Conservation (phyloP, 345 rosid species). For the Geranium brycei region DNA sequence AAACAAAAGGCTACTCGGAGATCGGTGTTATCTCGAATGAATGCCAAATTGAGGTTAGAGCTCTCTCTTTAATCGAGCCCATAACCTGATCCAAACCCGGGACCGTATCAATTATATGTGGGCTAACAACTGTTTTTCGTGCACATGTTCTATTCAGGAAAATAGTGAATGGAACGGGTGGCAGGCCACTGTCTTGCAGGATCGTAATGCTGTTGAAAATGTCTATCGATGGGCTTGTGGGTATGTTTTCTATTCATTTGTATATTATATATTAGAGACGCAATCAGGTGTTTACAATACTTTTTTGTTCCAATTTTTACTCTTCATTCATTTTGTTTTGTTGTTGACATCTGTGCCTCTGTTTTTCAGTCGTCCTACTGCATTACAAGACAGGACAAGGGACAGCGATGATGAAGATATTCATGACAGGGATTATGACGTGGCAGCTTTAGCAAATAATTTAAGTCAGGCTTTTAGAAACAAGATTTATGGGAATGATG, state of each 20-base stretch:
- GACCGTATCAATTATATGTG: no score
- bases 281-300: neutral
- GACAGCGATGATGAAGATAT: conserved; percentile 91
- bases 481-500: conserved; percentile 77
- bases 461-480: conserved; percentile 83
- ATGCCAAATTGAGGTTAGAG: no score
- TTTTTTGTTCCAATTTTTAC: neutral
- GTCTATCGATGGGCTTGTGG: conserved; percentile 94
- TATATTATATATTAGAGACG: neutral
- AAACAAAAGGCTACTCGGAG: no score
- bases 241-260: conserved; percentile 28
- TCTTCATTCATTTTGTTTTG: no score
- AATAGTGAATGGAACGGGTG: conserved; percentile 75
- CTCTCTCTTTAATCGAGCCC: no score
- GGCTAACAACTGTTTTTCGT: neutral
- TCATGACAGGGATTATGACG: conserved; percentile 88
- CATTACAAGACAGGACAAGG: conserved; percentile 79
- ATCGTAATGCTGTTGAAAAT: conserved; percentile 82
- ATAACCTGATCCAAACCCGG: no score
- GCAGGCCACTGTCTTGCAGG: conserved; percentile 62
- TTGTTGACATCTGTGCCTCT: neutral
- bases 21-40: no score
- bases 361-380: conserved; percentile 74
- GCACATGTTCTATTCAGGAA: conserved; percentile 35
- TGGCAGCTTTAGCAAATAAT: conserved; percentile 86